A percentile compares a stretch with the other conserved stretches of the same genome.
Evolutionary conservation across 2,329 filamentous ascomycete species (phyloP).

Genomic region (Passalora sequoiae): DNA sequence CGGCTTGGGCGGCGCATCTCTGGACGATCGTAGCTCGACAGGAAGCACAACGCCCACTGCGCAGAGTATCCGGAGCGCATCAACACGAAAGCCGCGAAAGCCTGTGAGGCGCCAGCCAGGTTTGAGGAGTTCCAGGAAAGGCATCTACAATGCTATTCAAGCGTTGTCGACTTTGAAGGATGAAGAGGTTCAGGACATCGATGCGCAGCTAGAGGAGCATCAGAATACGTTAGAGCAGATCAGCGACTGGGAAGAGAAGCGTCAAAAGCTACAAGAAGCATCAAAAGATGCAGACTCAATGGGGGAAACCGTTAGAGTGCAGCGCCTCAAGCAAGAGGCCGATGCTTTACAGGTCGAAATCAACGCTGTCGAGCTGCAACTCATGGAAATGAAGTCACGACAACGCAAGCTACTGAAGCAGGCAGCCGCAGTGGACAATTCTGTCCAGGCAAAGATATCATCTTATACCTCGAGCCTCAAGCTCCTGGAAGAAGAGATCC

Average conservation of each 20-base stretch:
- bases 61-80: conserved; percentile 33
- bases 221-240: conserved; percentile 56
- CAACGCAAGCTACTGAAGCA: conserved; percentile 56
- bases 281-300: conserved; percentile 52
- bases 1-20: conserved; percentile 39
- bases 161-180: conserved; percentile 61
- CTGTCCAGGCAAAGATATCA: conserved; percentile 64
- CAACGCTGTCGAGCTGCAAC: conserved; percentile 34
- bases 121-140: conserved; percentile 59
- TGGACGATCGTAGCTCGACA: conserved; percentile 44
- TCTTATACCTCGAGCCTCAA: conserved; percentile 64
- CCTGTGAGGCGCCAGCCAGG: conserved; percentile 50
- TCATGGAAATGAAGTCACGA: conserved; percentile 51
- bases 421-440: conserved; percentile 60
- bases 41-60: conserved; percentile 47
- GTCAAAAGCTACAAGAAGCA: conserved; percentile 51
- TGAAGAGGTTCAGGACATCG: conserved; percentile 61
- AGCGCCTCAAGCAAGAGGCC: conserved; percentile 48
- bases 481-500: conserved; percentile 60
- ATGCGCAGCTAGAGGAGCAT: conserved; percentile 52
- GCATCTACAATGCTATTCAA: conserved; percentile 58
- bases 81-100: conserved; percentile 45
- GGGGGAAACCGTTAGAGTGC: conserved; percentile 55
- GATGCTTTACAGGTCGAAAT: conserved; percentile 59
- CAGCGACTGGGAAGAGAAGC: conserved; percentile 54